Evolutionary conservation across 2,329 filamentous ascomycete genomes (phyloP), one percentile per base, ranked within the genome.

Genomic region (Trichoderma polysporum): DNA sequence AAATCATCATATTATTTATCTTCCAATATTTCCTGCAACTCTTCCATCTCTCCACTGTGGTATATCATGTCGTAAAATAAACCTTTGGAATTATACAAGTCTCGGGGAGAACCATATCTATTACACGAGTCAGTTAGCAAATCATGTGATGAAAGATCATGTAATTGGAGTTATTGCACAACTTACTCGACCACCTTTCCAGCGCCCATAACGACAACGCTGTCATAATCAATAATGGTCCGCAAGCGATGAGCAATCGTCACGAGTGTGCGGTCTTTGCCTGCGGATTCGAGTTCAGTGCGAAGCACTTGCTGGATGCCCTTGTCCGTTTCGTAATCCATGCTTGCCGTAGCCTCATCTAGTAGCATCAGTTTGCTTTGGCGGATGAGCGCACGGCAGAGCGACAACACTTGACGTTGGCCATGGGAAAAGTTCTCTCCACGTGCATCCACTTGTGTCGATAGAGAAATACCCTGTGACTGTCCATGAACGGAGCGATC

Each of bases 221-320:
- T 79, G 71, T 89, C 85, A 69, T 86, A 88, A 73, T 88, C 85
- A 66, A 86, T 83, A 61, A 89, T 86, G 0, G 86, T 88, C 49
- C 83, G 78, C 56, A 88, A 75, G 4, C 85, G 81, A 74, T 88
- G 86, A 7, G 85, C 85, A 69, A 88, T 86, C 2, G 85, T 86
- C 22, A 88, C 81, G 4, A 88, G 77, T 10, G 86, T 88, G 27
- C 84, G 79, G 29, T 81, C 81, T 12, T 79, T 75, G 5, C 78
- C 80, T 0, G 76, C 75, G 50, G 77, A 77, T 61, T 80, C 78
- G 31, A 88, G 79, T 69, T 85, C 84, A 9, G 77, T 74, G 17
- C 84, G 79, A 35, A 88, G 73, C 2, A 86, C 81, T n/a, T 76
- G 76, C 74, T 88, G 85, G 65, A 88, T 86, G 2, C 82, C 83